Conservation (phyloP, 495 filamentous ascomycete species). For the Terfezia boudieri region DNA sequence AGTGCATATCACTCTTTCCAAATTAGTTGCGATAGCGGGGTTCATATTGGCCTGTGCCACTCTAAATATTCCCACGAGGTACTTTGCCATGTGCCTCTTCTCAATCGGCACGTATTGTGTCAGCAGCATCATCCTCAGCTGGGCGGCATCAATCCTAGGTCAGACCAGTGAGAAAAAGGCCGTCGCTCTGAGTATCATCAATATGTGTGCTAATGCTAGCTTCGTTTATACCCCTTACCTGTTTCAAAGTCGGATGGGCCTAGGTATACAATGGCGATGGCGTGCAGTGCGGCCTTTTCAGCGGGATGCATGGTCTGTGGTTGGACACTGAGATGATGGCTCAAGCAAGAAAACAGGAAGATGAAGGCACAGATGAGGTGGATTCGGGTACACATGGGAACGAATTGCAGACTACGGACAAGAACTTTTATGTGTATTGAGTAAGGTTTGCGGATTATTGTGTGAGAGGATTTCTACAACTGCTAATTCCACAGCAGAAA, state of each 20-base stretch:
- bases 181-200: slow-evolving; percentile 5
- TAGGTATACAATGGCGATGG: slow-evolving; percentile 15
- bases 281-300: slow-evolving; percentile 27
- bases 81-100: slow-evolving; percentile 21
- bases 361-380: slow-evolving; percentile 17
- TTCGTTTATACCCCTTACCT: slow-evolving; percentile 10
- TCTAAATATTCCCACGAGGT: slow-evolving; percentile 19
- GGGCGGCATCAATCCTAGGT: slow-evolving; percentile 19
- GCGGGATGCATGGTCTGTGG: slow-evolving; percentile 23
- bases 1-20: slow-evolving; percentile 20
- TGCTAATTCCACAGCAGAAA: too few species aligned
- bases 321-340: slow-evolving; percentile 23
- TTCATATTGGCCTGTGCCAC: slow-evolving; percentile 21
- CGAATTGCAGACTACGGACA: too few species aligned
- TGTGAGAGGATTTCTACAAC: background rate
- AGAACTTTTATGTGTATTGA: background rate
- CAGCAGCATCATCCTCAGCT: slow-evolving; percentile 22
- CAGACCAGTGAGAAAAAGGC: slow-evolving; percentile 21
- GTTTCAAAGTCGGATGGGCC: slow-evolving; percentile 6
- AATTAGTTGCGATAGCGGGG: slow-evolving; percentile 20
- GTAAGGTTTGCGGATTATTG: background rate
- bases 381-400: background rate
- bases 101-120: slow-evolving; percentile 20
- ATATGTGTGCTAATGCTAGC: slow-evolving; percentile 3
- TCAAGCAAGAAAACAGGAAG: slow-evolving; percentile 29